Evolutionary conservation across 1,284 basidiomycete species (phyloP).

Genomic region (Butyriboletus appendiculatus): DNA sequence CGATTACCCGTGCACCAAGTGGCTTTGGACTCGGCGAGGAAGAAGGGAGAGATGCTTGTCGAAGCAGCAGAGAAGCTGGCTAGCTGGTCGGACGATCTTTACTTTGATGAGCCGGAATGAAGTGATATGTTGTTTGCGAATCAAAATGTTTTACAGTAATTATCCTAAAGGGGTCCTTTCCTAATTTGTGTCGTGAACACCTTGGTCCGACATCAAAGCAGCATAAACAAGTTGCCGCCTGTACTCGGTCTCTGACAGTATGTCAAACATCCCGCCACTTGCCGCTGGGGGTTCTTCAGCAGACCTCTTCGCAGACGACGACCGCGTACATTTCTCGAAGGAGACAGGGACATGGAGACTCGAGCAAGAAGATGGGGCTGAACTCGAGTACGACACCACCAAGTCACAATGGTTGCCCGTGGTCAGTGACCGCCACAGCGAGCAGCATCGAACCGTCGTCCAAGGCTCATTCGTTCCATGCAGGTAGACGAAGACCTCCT

Average conservation of each 20-base stretch:
- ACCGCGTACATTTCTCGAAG: conserved; percentile 79
- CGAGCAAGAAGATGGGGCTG: conserved; percentile 86
- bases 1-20: conserved; percentile 30
- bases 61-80: conserved; percentile 24
- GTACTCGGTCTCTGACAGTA: conserved; percentile 10
- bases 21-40: conserved; percentile 21
- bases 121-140: neutral
- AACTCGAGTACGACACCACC: conserved; percentile 83
- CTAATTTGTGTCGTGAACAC: conserved; percentile 9
- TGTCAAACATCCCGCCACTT: conserved; percentile 41
- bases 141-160: neutral
- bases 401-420: conserved; percentile 82
- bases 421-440: conserved; percentile 48
- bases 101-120: conserved; percentile 10
- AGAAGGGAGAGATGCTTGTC: conserved; percentile 22
- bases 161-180: conserved; percentile 5
- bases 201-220: conserved; percentile 16
- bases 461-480: conserved; percentile 3
- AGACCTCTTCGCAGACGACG: conserved; percentile 73
- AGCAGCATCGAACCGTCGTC: neutral
- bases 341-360: conserved; percentile 80
- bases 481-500: conserved; percentile 82
- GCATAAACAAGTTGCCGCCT: conserved; percentile 25
- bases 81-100: conserved; percentile 27
- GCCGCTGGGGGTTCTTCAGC: conserved; percentile 51